Evolutionary conservation across 2,329 filamentous ascomycete species (phyloP).

Genomic region (Hypoxylon sp.): DNA sequence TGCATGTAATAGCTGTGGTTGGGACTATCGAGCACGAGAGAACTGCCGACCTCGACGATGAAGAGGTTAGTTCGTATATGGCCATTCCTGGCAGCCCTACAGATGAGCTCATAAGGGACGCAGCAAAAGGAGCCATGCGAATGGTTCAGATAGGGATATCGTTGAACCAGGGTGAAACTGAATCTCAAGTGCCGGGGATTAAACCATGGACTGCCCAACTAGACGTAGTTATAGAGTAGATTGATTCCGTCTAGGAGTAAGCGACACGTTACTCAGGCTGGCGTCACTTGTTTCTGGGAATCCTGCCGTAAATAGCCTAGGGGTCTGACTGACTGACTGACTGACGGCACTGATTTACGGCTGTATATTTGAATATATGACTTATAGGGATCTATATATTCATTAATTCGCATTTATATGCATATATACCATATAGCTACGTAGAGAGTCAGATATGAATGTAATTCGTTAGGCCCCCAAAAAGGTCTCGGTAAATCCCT

Average conservation of each 20-base stretch:
- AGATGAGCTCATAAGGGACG: neutral
- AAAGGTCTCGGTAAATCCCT: too few species aligned
- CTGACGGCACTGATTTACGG: too few species aligned
- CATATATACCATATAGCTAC: too few species aligned
- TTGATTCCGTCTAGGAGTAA: neutral
- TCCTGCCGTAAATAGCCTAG: too few species aligned
- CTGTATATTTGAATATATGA: too few species aligned
- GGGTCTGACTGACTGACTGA: too few species aligned
- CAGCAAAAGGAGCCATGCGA: neutral
- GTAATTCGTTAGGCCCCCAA: too few species aligned
- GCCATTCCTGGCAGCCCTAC: neutral
- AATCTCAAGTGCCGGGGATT: neutral
- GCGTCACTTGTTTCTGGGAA: neutral
- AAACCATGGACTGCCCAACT: neutral
- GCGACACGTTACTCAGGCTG: neutral
- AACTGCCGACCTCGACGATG: neutral
- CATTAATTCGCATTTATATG: too few species aligned
- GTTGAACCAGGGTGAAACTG: neutral
- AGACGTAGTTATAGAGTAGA: neutral
- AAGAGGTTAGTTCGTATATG: neutral
- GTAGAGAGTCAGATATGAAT: too few species aligned
- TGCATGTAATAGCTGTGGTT: neutral
- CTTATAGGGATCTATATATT: too few species aligned
- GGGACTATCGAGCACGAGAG: neutral
- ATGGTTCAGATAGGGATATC: conserved; percentile 8